Percentiles rank a stretch among this genome's conserved stretches.
Evolutionary conservation across 805 yeast species (phyloP).

Genomic region (Schwanniomyces vanrijiae): DNA sequence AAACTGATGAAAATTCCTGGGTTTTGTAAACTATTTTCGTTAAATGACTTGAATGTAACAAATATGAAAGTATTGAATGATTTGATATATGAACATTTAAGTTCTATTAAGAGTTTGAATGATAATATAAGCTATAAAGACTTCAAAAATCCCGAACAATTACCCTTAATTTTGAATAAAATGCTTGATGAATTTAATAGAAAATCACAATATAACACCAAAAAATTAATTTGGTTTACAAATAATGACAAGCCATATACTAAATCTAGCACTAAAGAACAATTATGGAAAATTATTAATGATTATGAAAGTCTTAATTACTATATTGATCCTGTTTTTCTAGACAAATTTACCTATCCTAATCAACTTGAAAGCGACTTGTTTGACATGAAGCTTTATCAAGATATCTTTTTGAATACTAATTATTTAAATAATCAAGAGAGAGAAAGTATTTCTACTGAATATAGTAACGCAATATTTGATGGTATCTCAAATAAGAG

Average conservation of each 20-base stretch:
- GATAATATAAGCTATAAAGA: neutral
- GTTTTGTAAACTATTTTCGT: conserved; percentile 48
- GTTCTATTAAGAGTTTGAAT: conserved; percentile 5
- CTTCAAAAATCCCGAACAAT: conserved; percentile 11
- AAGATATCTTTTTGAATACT: conserved; percentile 57
- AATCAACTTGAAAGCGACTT: conserved; percentile 22
- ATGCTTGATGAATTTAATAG: conserved; percentile 56
- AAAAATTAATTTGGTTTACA: conserved; percentile 70
- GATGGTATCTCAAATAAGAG: conserved; percentile 13
- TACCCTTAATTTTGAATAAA: conserved; percentile 45
- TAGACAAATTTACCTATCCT: conserved; percentile 26
- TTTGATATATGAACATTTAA: conserved; percentile 43
- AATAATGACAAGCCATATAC: conserved; percentile 69
- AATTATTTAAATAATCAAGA: conserved; percentile 35
- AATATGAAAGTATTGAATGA: conserved; percentile 59
- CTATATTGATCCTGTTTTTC: conserved; percentile 62
- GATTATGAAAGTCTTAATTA: conserved; percentile 59
- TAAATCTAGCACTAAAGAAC: conserved; percentile 40
- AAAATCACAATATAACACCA: conserved; percentile 49
- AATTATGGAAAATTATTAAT: conserved; percentile 55
- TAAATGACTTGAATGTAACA: conserved; percentile 54
- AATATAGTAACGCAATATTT: conserved; percentile 7
- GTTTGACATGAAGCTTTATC: conserved; percentile 45
- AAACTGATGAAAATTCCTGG: conserved; percentile 34
- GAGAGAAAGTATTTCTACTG: conserved; percentile 1